Percentiles rank a stretch among this genome's conserved stretches.
These are phyloP conservation scores for Leishmania amazonensis DNA, from an alignment of 208 protist species.

Conservation along the genomic window DNA sequence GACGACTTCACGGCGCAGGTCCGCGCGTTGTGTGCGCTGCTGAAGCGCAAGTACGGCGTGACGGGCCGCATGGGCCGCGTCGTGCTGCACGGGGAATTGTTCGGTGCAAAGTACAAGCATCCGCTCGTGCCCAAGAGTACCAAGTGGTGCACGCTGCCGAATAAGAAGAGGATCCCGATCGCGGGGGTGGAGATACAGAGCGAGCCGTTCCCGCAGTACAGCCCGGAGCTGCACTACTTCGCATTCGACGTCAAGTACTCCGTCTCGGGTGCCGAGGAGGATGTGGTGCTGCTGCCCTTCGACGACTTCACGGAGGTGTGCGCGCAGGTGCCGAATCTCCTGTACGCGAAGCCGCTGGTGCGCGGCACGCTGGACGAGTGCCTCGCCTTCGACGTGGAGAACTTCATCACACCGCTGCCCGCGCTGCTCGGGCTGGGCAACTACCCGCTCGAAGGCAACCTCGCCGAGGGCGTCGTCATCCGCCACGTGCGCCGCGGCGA, in stretches of 20 bases:
- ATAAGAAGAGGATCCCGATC: constrained; percentile 79
- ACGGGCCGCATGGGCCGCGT: constrained; percentile 64
- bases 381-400: constrained; percentile 89
- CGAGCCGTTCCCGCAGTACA: constrained; percentile 90
- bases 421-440: constrained; percentile 85
- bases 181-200: constrained; percentile 78
- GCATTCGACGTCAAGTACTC: constrained; percentile 90
- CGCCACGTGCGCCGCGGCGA: constrained; percentile 78
- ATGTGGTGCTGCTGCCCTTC: constrained; percentile 75
- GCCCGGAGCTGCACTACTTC: constrained; percentile 87
- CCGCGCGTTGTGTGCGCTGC: constrained; percentile 57
- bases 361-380: constrained; percentile 84
- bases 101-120: constrained; percentile 88
- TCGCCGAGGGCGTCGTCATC: constrained; percentile 90
- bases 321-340: constrained; percentile 64
- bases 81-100: constrained; percentile 85
- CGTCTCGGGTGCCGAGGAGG: constrained; percentile 73
- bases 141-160: constrained; percentile 85
- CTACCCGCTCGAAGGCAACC: constrained; percentile 87
- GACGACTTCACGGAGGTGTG: constrained; percentile 83
- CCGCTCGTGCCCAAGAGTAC: constrained; percentile 82
- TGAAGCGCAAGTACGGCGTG: constrained; percentile 77
- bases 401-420: constrained; percentile 83
- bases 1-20: constrained; percentile 76
- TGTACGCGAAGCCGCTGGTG: constrained; percentile 78